These are phyloP conservation scores for Acanthamoeba sp. DNA, from an alignment of 208 protist genomes.

Conservation along the genomic window DNA sequence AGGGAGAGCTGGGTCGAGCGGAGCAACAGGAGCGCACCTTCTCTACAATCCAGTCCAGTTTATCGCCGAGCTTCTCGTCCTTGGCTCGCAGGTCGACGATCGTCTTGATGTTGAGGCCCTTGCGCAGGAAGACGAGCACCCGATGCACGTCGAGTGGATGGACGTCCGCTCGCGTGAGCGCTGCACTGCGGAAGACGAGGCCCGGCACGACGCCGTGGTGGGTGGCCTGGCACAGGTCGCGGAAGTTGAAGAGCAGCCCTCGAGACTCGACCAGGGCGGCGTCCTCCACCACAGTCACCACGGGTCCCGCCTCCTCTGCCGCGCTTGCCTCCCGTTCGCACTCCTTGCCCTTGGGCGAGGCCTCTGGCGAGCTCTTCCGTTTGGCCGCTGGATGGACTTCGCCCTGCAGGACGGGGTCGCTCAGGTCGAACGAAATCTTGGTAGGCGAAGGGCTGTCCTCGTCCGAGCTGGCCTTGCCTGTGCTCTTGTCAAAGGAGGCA, in stretches of 20 bases:
- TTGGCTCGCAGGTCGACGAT: conserved; percentile 62
- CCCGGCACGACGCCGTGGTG: background rate
- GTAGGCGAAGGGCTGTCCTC: background rate
- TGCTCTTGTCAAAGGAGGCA: no score
- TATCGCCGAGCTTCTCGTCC: conserved; percentile 48
- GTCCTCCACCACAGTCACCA: no score
- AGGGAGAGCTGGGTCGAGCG: no score
- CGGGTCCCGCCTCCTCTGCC: no score
- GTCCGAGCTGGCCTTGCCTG: background rate
- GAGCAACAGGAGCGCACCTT: background rate
- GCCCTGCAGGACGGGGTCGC: background rate
- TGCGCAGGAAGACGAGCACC: conserved; percentile 48
- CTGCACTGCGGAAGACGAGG: conserved; percentile 31
- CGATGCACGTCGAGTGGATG: conserved; percentile 31
- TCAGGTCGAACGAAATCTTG: background rate
- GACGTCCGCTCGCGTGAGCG: conserved; percentile 8
- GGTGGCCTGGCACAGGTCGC: conserved; percentile 20
- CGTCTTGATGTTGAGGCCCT: conserved; percentile 52
- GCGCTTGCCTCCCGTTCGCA: no score
- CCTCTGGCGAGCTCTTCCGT: background rate
- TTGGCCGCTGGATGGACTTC: background rate
- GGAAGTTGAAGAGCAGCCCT: conserved; percentile 69
- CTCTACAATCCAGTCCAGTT: conserved; percentile 68
- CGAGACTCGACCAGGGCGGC: background rate
- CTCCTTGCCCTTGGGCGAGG: background rate